Evolutionary conservation across 164 flowering plant genomes (phyloP).

Genomic region (Euptelea pleiosperma): DNA sequence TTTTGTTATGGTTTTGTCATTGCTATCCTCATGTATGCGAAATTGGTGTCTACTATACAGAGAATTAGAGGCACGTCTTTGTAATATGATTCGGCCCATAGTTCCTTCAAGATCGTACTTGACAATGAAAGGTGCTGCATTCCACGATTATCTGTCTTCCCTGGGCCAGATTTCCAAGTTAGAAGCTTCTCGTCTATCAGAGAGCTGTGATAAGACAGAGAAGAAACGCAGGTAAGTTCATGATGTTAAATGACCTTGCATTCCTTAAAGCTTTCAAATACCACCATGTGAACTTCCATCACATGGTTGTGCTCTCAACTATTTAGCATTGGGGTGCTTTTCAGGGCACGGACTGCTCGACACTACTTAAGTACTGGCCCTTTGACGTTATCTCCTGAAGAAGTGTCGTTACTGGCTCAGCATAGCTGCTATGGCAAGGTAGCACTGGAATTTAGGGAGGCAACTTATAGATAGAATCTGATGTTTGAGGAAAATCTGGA

Average conservation of each 20-base stretch:
- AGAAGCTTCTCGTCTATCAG: constrained; percentile 52
- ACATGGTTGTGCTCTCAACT: constrained; percentile 1
- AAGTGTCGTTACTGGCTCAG: constrained; percentile 48
- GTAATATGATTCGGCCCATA: constrained; percentile 36
- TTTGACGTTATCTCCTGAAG: constrained; percentile 48
- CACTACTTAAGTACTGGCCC: constrained; percentile 65
- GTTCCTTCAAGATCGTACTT: constrained; percentile 51
- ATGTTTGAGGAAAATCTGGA: too few species aligned
- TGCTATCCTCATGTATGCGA: background rate
- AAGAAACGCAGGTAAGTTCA: constrained; percentile 46
- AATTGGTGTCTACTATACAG: constrained; percentile 34
- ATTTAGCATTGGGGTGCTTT: background rate
- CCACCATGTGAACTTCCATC: background rate
- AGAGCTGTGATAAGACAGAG: constrained; percentile 24
- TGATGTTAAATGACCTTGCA: background rate
- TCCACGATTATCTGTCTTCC: constrained; percentile 69
- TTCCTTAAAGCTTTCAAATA: background rate
- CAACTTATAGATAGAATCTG: constrained; percentile 5
- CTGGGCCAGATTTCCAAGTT: constrained; percentile 63
- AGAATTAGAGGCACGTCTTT: constrained; percentile 30
- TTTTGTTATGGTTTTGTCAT: background rate
- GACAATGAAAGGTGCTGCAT: constrained; percentile 51
- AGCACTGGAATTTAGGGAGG: constrained; percentile 12
- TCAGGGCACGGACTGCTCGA: constrained; percentile 54
- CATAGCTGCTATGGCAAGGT: constrained; percentile 26